Conservation (phyloP, 176 grass and related monocot species). For the Aegilops tauschii region DNA sequence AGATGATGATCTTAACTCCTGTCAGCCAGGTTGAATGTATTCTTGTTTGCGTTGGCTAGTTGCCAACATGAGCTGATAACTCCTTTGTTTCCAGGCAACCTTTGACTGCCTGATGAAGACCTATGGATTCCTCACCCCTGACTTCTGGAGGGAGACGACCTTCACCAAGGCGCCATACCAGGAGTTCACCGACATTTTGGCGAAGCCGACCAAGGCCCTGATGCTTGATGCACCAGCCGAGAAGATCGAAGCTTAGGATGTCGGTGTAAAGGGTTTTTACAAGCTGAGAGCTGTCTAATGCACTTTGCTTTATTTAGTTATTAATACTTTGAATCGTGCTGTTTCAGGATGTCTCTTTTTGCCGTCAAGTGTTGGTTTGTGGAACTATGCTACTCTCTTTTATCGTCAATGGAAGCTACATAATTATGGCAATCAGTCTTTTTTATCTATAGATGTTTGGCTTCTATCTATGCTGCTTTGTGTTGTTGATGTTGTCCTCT, state of each 20-base stretch:
- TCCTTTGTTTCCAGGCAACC: conserved; percentile 55
- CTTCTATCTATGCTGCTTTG: too few species aligned
- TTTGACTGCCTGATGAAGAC: conserved; percentile 89
- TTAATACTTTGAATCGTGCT: conserved; percentile 27
- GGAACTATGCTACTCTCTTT: conserved; percentile 21
- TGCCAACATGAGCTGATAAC: neutral
- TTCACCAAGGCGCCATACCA: conserved; percentile 59
- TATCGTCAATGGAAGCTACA: conserved; percentile 27
- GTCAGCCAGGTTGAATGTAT: neutral
- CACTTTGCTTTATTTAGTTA: conserved; percentile 21
- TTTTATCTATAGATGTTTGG: too few species aligned
- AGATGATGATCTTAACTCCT: neutral
- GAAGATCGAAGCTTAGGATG: conserved; percentile 56
- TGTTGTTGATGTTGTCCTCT: too few species aligned
- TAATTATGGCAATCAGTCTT: neutral
- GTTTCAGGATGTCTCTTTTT: neutral
- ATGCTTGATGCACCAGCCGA: conserved; percentile 45
- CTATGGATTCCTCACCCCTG: conserved; percentile 83
- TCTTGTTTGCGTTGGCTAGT: neutral
- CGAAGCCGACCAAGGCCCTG: conserved; percentile 55
- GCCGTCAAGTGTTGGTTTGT: conserved; percentile 45
- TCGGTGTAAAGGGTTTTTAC: conserved; percentile 17
- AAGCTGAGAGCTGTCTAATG: conserved; percentile 11
- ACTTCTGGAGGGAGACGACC: conserved; percentile 72
- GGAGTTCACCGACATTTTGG: conserved; percentile 70